A percentile compares a stretch with the other conserved stretches of the same genome.
Evolutionary conservation across 1,284 basidiomycete species (phyloP).

Genomic region (Ceratobasidium theobromae): DNA sequence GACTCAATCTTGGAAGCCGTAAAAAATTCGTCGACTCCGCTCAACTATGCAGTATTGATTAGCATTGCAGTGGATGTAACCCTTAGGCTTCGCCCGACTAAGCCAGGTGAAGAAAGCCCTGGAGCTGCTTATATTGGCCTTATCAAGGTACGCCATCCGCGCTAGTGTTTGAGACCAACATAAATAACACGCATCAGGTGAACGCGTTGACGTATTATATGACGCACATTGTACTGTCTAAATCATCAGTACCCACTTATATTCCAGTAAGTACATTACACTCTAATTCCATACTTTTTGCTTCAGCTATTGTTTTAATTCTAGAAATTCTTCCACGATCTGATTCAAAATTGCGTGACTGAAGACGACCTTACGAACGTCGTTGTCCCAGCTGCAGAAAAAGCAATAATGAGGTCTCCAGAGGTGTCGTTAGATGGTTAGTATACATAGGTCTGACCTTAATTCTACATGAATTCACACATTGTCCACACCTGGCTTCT

Average conservation of each 20-base stretch:
- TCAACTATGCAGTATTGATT: conserved; percentile 55
- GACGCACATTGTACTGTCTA: conserved; percentile 58
- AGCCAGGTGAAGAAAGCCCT: conserved; percentile 11
- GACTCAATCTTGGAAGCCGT: conserved; percentile 52
- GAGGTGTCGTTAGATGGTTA: conserved; percentile 65
- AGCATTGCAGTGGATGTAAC: conserved; percentile 64
- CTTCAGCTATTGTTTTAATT: conserved; percentile 31
- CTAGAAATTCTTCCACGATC: conserved; percentile 59
- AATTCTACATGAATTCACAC: background rate
- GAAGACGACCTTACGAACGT: conserved; percentile 53
- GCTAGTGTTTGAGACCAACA: background rate
- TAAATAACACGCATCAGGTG: conserved; percentile 43
- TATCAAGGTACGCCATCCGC: background rate
- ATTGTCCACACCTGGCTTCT: background rate
- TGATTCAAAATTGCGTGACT: conserved; percentile 56
- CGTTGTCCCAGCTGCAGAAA: conserved; percentile 69
- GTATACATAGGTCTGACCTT: no score
- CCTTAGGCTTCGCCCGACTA: conserved; percentile 48
- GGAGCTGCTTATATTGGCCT: conserved; percentile 2
- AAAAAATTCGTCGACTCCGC: conserved; percentile 53
- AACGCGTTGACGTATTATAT: conserved; percentile 58
- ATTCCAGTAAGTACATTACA: conserved; percentile 47
- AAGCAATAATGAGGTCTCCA: conserved; percentile 70
- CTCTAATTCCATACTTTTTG: conserved; percentile 19
- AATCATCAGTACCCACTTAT: conserved; percentile 53